These are phyloP conservation scores for Neurospora sp. DNA, from an alignment of 495 filamentous ascomycete species.

Conservation along the genomic window DNA sequence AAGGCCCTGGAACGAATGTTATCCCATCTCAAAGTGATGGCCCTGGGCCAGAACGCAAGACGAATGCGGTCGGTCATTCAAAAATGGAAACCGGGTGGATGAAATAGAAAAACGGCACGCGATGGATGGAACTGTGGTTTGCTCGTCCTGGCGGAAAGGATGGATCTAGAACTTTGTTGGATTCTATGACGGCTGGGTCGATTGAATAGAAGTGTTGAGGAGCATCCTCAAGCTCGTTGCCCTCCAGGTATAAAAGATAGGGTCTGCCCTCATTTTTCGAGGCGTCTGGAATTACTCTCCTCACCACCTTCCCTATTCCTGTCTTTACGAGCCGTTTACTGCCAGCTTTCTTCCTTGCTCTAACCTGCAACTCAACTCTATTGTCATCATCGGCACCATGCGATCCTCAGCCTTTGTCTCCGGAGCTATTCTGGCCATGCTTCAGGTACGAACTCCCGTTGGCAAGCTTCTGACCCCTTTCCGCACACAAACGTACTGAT, in stretches of 20 bases:
- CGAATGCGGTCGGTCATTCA: not conserved
- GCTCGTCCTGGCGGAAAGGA: not conserved
- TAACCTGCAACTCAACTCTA: not conserved
- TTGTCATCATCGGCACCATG: not conserved
- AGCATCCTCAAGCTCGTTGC: not conserved
- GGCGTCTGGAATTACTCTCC: not conserved
- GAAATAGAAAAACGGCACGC: not conserved
- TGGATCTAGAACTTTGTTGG: not conserved
- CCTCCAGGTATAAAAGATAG: not conserved
- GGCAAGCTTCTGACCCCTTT: not conserved
- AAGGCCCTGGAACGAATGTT: not conserved
- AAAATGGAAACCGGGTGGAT: not conserved
- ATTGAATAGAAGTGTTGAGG: not conserved
- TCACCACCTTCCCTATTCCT: not conserved
- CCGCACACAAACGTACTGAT: not conserved
- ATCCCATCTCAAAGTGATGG: not conserved
- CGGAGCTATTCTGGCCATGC: not conserved
- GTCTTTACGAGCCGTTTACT: not conserved
- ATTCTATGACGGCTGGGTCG: not conserved
- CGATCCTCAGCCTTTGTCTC: not conserved
- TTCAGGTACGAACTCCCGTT: not conserved
- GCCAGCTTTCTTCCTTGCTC: not conserved
- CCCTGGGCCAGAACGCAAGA: not conserved
- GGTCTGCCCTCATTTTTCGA: not conserved
- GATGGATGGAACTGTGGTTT: not conserved